Conservation (phyloP, 2,329 filamentous ascomycete genomes). For the Colletotrichum viniferum region DNA sequence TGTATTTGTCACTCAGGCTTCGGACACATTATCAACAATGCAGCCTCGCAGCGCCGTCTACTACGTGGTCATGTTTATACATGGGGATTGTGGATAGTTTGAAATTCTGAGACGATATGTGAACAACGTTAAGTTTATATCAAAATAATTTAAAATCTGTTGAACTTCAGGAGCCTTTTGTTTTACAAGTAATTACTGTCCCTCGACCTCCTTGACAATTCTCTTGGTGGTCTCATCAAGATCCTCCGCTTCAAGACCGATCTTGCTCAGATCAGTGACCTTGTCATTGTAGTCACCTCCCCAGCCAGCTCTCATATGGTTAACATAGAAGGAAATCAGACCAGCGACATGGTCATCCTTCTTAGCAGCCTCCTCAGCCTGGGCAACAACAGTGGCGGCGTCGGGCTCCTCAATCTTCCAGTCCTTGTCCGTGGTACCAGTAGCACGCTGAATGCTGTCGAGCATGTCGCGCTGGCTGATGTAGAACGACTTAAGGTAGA, state of each 20-base stretch:
- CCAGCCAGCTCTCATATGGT: constrained; percentile 32
- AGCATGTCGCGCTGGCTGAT: constrained; percentile 71
- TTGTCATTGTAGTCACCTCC: constrained; percentile 37
- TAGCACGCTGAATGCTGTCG: constrained; percentile 61
- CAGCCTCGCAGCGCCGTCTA: no score
- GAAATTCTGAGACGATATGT: no score
- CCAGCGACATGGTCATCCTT: constrained; percentile 54
- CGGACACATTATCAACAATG: no score
- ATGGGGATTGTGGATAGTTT: no score
- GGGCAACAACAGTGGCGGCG: constrained; percentile 48
- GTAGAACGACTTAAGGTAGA: constrained; percentile 63
- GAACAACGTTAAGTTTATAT: no score
- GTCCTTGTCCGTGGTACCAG: constrained; percentile 60
- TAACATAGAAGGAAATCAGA: constrained; percentile 37
- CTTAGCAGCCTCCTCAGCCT: constrained; percentile 39
- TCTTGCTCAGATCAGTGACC: constrained; percentile 27
- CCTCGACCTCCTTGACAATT: not conserved
- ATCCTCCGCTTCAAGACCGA: constrained; percentile 31
- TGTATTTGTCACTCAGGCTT: no score
- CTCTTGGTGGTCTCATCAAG: constrained; percentile 30
- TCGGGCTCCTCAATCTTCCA: constrained; percentile 56
- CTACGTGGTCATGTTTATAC: no score
- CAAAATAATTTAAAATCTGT: no score
- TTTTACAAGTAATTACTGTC: no score
- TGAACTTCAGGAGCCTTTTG: no score